These are phyloP conservation scores for Geotrichum bryndzae DNA, from an alignment of 1,139 yeast species.

Conservation along the genomic window DNA sequence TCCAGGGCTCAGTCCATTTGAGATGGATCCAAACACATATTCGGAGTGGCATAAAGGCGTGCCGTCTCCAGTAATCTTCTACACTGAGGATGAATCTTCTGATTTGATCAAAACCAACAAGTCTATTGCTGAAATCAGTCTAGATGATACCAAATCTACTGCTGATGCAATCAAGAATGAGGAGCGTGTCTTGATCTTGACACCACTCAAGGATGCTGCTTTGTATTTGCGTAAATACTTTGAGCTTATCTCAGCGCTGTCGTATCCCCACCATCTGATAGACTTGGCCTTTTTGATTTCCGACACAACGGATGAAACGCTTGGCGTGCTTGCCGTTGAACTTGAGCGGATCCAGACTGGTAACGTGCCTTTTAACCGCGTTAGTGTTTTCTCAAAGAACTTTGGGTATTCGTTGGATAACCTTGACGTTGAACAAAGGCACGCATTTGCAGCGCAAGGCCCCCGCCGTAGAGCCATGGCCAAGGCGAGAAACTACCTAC, in stretches of 20 bases:
- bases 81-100: constrained; percentile 17
- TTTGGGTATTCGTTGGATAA: constrained; percentile 85
- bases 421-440: constrained; percentile 50
- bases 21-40: constrained; percentile 26
- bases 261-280: constrained; percentile 74
- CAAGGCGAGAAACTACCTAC: constrained; percentile 82
- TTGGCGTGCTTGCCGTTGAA: constrained; percentile 55
- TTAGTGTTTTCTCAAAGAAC: constrained; percentile 72
- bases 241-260: constrained; percentile 75
- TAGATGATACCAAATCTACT: constrained; percentile 41
- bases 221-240: constrained; percentile 75
- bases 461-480: constrained; percentile 85
- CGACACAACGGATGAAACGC: constrained; percentile 65
- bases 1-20: constrained; percentile 29
- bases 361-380: constrained; percentile 54
- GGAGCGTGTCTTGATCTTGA: constrained; percentile 62
- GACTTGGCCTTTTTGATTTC: constrained; percentile 83
- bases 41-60: constrained; percentile 28
- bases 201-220: constrained; percentile 82
- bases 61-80: constrained; percentile 28
- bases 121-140: constrained; percentile 41
- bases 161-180: constrained; percentile 49
- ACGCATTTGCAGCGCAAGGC: constrained; percentile 86
- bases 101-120: constrained; percentile 20
- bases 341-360: constrained; percentile 28